Conservation (phyloP, 129 eudicot species). For the Tanacetum coccineum region DNA sequence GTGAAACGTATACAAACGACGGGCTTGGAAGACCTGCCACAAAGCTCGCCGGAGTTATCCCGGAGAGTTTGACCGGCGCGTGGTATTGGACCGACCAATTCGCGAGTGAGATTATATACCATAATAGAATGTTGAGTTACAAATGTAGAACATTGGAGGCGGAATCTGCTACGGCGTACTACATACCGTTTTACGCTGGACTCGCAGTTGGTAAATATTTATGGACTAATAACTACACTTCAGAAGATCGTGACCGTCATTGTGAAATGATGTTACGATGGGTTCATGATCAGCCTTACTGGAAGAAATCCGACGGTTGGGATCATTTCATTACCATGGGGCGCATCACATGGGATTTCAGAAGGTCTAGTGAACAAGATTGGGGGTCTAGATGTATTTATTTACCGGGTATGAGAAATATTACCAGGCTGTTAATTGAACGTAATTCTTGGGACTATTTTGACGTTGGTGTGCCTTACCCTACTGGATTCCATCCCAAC, state of each 20-base stretch:
- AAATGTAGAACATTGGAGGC: conserved; percentile 64
- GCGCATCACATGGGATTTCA: conserved; percentile 92
- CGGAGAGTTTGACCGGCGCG: conserved; percentile 40
- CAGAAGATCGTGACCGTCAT: conserved; percentile 56
- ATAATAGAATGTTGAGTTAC: conserved; percentile 59
- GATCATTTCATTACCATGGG: conserved; percentile 89
- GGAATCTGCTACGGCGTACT: conserved; percentile 63
- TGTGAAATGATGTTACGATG: conserved; percentile 61
- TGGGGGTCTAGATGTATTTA: conserved; percentile 90
- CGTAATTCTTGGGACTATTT: conserved; percentile 91
- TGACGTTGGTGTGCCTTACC: conserved; percentile 92
- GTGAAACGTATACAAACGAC: conserved; percentile 56
- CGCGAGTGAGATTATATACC: conserved; percentile 68
- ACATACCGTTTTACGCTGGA: conserved; percentile 89
- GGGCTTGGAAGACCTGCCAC: conserved; percentile 58
- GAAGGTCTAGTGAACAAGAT: conserved; percentile 51
- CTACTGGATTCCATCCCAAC: conserved; percentile 94
- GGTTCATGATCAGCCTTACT: conserved; percentile 53
- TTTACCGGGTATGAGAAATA: conserved; percentile 68
- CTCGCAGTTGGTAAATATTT: conserved; percentile 74
- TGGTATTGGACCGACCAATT: conserved; percentile 96
- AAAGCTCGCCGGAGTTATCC: conserved; percentile 41
- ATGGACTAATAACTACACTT: conserved; percentile 44
- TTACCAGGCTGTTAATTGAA: conserved; percentile 79
- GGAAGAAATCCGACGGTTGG: conserved; percentile 66